Conservation (phyloP, 2,329 filamentous ascomycete species). For the Microsporum canis region DNA sequence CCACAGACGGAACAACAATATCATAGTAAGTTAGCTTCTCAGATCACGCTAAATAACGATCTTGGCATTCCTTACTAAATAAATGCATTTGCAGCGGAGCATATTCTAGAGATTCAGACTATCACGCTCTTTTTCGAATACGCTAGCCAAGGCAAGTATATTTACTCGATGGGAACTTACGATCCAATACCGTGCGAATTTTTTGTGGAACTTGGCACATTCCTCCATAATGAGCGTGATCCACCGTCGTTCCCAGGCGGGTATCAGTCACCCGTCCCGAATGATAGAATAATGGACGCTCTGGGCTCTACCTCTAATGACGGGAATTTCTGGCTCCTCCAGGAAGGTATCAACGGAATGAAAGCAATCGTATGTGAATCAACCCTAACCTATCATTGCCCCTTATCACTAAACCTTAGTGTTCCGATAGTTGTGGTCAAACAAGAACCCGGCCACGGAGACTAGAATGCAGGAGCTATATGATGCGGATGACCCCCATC, state of each 20-base stretch:
- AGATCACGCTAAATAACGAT: neutral
- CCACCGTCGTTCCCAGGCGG: neutral
- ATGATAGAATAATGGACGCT: constrained; percentile 6
- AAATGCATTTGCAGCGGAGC: constrained; percentile 1
- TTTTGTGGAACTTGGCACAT: neutral
- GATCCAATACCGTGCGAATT: neutral
- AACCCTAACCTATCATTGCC: neutral
- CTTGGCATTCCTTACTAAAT: neutral
- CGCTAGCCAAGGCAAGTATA: neutral
- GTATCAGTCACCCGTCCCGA: neutral
- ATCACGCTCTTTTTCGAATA: neutral
- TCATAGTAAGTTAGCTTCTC: neutral
- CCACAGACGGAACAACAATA: neutral
- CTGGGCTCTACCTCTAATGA: neutral
- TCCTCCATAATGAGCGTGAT: neutral
- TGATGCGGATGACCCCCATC: neutral
- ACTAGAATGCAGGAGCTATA: neutral
- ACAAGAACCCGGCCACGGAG: neutral
- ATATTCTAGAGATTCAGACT: constrained; percentile 7
- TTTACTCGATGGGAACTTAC: neutral
- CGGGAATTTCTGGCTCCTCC: neutral
- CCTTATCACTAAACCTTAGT: neutral
- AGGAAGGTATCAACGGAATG: neutral
- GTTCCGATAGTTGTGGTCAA: too few species aligned
- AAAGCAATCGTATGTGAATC: neutral